phyloP scores from a whole-genome alignment of 306 rosid species.

The Quercus mongolica region DNA sequence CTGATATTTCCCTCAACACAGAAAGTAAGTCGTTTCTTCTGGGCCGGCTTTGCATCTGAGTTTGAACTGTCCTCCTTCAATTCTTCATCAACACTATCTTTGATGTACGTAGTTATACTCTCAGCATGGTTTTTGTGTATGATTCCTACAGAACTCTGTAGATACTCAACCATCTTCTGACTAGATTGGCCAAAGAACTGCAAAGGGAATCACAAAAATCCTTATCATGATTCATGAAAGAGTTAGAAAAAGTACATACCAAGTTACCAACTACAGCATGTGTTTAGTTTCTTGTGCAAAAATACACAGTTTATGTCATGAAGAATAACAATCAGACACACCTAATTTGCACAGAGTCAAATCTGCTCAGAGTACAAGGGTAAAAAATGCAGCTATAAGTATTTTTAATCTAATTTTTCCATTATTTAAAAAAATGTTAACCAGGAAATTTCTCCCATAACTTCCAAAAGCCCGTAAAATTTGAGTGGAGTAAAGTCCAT shows the following conservation, averaged over 20 bases:
- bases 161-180: conserved; percentile 86
- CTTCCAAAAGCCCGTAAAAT: neutral
- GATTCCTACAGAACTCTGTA: conserved; percentile 89
- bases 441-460: neutral
- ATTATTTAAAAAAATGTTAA: neutral
- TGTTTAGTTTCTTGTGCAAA: neutral
- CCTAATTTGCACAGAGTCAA: neutral
- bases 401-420: neutral
- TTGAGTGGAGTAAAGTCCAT: neutral
- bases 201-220: conserved; percentile 18
- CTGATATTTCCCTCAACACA: conserved; percentile 98
- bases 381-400: neutral
- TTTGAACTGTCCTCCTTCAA: conserved; percentile 52
- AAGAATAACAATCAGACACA: neutral
- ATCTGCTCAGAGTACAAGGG: neutral
- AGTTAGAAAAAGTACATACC: neutral
- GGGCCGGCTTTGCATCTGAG: conserved; percentile 30
- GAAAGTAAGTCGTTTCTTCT: conserved; percentile 73
- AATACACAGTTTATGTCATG: neutral
- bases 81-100: conserved; percentile 87
- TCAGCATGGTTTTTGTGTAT: conserved; percentile 96
- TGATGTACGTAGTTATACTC: conserved; percentile 82
- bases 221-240: conserved; percentile 14
- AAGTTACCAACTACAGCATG: neutral
- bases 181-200: conserved; percentile 86